Base-by-base conservation (phyloP, 2,329 filamentous ascomycete species). In the Fusarium floridanum region DNA sequence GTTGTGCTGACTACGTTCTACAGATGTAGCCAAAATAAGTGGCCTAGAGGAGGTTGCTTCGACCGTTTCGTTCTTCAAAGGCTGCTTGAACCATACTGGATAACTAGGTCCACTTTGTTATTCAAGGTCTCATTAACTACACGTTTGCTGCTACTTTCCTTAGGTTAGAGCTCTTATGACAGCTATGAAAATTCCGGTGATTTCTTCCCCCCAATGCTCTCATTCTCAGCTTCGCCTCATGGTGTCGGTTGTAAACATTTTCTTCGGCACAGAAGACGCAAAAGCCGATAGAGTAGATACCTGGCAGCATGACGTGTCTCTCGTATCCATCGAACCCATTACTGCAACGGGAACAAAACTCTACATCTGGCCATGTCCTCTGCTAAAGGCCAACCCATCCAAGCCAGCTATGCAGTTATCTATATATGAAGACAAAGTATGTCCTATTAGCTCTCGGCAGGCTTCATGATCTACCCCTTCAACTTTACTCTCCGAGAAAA, bases 21-120 rank as follows among this genome's bases (percentile, higher is more conserved):
- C 6, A 76, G 74, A 76, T 27, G 50, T 75, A 2, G 68, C 72
- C 7, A 67, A 41, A 1, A 37, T 76, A 5, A 34, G 71, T 6
- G 1, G 4, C 4, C 3, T 71, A 0, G n/a, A 29, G 0, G 32
- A 68, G 1, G 27, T 34, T 2, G 1, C 24, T 0, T 14, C 41
- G 2, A 14, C 65, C 5, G 27, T n/a, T 3, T 7, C 43, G 0
- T 76, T 76, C 12, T 75, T 76, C 16, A 27, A 57, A 1, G 34
- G 60, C 0, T 76, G 71, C 27, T 27, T 74, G 2, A 56, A 3
- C 1, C 24, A 4, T 4, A 8, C 6, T 8, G 17, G 5, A 20
- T 63, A 43, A 7, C 22, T 17, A 17, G 7, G 4, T 5, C n/a
- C 11, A 14, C 6, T 8, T 11, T 43, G 10, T 43, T 20, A 14